Base-by-base conservation (phyloP, 352 stramenopile species). In the Phytophthora pisi region DNA sequence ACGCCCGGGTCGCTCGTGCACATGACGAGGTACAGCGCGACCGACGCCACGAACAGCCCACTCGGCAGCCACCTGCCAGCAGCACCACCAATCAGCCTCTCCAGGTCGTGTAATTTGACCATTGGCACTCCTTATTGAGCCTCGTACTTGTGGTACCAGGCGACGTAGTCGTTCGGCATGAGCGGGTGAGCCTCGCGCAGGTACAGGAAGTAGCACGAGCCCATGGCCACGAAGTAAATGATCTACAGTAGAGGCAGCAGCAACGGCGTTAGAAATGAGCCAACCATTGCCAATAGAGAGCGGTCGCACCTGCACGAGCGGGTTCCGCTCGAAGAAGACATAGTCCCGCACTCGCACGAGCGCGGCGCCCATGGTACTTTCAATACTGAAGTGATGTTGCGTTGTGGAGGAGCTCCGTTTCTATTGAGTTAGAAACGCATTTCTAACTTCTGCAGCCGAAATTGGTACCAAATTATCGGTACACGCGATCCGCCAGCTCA, bases 191-290 rank as follows among this genome's bases (percentile, higher is more conserved):
- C 86, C 55, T 96, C 86, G 0, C 64, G 64, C 38, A 97, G 61
- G 56, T 94, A 96, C 34, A 85, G 59, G 54, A 73, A 83, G 58
- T 93, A 96, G 34, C 79, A 90, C 20, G 61, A 63, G 8, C 77
- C 56, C 78, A 96, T 92, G 50, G 92, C 72, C 20, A 61, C 28
- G 43, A 96, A 82, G 67, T 97, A 97, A 23, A 97, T 63, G 31
- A 92, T 72, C 82, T 95, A 75, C 40, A n/a, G 18, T 95, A 75
- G 43, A n/a, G 18, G 5, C 34, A 18, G 49, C 23, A 60, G 7
- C 20, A 18, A 4, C 46, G n/a, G 23, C 10, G 23, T 52, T 20
- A 52, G 23, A 52, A 52, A 52, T 34, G 23, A 20, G 9, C 11
- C 1, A 9, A 34, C 46, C 15, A 10, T n/a, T n/a, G 11, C 6